A percentile compares a stretch with the other conserved stretches of the same genome.
Conservation (phyloP, 345 rosid species). For the Linum usitatissimum region DNA sequence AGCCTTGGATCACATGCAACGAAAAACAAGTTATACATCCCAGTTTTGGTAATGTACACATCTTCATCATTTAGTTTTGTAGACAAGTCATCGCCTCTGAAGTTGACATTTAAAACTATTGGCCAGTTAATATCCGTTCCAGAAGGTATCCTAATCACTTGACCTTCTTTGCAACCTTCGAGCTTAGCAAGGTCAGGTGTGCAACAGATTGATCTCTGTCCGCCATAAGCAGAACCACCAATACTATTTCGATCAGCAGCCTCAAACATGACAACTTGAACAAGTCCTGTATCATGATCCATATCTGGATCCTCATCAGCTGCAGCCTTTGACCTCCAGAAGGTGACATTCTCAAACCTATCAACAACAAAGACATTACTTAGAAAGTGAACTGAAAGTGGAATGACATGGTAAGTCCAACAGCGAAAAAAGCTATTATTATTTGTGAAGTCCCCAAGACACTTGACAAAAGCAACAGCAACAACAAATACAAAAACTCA, state of each 20-base stretch:
- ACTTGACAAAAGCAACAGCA: not conserved
- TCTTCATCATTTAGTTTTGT: slow-evolving; percentile 35
- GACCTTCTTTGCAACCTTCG: slow-evolving; percentile 91
- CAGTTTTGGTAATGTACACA: slow-evolving; percentile 50
- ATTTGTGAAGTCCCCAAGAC: slow-evolving; percentile 1
- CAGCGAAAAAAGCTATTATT: not conserved
- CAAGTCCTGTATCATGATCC: slow-evolving; percentile 43
- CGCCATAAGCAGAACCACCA: slow-evolving; percentile 98
- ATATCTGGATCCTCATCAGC: slow-evolving; percentile 32
- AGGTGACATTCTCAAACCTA: slow-evolving; percentile 73
- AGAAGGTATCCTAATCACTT: slow-evolving; percentile 81
- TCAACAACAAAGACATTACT: not conserved
- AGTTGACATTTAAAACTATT: slow-evolving; percentile 47
- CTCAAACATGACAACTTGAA: slow-evolving; percentile 84
- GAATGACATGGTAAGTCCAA: not conserved
- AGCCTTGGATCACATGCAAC: slow-evolving; percentile 79
- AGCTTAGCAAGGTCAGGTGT: slow-evolving; percentile 92
- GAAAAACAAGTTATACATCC: slow-evolving; percentile 90
- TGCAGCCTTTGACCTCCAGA: slow-evolving; percentile 51
- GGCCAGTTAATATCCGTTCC: slow-evolving; percentile 67
- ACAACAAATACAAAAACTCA: not conserved
- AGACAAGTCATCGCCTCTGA: slow-evolving; percentile 34
- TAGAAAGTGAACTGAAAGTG: slow-evolving; percentile 1
- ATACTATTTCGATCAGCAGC: slow-evolving; percentile 85
- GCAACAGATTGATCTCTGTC: slow-evolving; percentile 95